Conservation (phyloP, 108 stramenopile species). For the Cyclotella choctawhatcheeana region DNA sequence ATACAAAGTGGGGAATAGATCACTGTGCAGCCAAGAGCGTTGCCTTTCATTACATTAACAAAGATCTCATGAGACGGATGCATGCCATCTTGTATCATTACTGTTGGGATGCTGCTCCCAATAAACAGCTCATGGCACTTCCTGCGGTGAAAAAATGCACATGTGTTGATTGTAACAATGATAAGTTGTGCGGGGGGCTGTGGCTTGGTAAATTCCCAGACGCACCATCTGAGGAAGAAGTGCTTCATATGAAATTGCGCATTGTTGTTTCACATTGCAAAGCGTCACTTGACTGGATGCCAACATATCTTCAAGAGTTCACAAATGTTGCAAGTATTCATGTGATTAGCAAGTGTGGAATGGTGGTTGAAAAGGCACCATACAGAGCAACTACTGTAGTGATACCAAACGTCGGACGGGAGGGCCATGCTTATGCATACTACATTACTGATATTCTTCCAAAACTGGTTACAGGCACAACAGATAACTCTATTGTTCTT, state of each 20-base stretch:
- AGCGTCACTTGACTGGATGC: not conserved
- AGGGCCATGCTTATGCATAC: slow-evolving; percentile 49
- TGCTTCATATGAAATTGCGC: not conserved
- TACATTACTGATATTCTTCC: slow-evolving; percentile 29
- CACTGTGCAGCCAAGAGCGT: slow-evolving; percentile 89
- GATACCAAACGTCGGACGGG: slow-evolving; percentile 40
- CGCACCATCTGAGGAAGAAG: not conserved
- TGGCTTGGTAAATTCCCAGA: slow-evolving; percentile 1
- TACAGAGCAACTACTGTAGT: not conserved
- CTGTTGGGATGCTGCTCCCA: slow-evolving; percentile 14
- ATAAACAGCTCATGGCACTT: no score
- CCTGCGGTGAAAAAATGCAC: not conserved
- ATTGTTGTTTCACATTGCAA: slow-evolving; percentile 19
- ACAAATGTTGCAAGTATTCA: slow-evolving; percentile 20
- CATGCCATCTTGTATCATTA: slow-evolving; percentile 77
- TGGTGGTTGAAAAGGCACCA: not conserved
- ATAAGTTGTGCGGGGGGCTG: slow-evolving; percentile 7
- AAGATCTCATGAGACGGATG: slow-evolving; percentile 71
- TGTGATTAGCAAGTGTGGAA: slow-evolving; percentile 41
- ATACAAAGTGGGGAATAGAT: slow-evolving; percentile 85
- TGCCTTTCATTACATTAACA: slow-evolving; percentile 95
- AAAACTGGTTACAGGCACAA: not conserved
- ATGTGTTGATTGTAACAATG: slow-evolving; percentile 11
- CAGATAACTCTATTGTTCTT: slow-evolving; percentile 26
- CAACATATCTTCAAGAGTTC: slow-evolving; percentile 12